Evolutionary conservation across 2,329 filamentous ascomycete genomes (phyloP), one percentile per base, ranked within the genome.

Genomic region (Exutisphaerella laricina): DNA sequence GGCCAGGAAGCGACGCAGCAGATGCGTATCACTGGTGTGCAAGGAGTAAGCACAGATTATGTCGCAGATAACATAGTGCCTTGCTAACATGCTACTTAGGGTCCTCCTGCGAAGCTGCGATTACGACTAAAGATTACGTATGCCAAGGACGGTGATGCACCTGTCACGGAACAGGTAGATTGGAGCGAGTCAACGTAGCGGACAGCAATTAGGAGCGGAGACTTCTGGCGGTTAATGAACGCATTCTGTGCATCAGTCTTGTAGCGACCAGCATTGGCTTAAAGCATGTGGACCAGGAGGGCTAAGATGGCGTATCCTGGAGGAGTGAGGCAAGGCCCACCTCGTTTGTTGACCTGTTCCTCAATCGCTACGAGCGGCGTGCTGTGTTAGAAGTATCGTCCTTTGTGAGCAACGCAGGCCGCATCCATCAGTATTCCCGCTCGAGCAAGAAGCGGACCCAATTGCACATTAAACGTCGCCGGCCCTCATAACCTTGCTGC

Each of bases 121-220:
- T 72, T 98, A 57, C 82, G 92, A 60, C 71, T 98, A 59, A 88
- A 88, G 68, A 79, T 98, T 59, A 81, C 79, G 44, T 97, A 88
- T 64, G 71, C 78, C 23, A 84, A 85, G 64, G 79, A 84, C 44
- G 77, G 78, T 45, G 78, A 73, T 17, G 80, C 80, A 39, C 77
- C 83, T 49, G 75, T 94, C 13, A 84, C 84, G 62, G 92, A 98
- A 60, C 89, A 97, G 68, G 88, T 97, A 45, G 94, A 96, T 70
- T 98, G 92, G 92, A 83, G 85, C 21, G 92, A 98, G 68, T 82
- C 88, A 42, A 55, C 60, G 36, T 68, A 40, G 37, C 4, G n/a
- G 21, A n/a, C 6, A n/a, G n/a, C n/a, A n/a, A n/a, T n/a, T n/a
- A n/a, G n/a, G n/a, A n/a, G 13, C 13, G 13, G 26, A 14, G 23